Evolutionary conservation across 1,139 yeast species (phyloP).

Genomic region (Entelexis paramagnoliae): DNA sequence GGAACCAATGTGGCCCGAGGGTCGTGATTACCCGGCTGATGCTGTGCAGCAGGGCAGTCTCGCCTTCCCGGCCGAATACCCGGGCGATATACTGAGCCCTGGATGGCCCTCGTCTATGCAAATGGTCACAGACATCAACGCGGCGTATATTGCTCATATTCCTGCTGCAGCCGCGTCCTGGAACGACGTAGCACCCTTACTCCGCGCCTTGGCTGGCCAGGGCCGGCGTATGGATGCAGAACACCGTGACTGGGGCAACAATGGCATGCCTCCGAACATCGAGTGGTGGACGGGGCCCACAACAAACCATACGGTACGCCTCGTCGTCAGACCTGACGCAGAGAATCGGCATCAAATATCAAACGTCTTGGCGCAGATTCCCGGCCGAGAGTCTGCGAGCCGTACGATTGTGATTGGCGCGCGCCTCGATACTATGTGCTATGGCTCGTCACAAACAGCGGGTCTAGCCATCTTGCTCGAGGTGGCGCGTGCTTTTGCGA

Average conservation of each 20-base stretch:
- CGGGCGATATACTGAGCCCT: conserved; percentile 75
- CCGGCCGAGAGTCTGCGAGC: conserved; percentile 70
- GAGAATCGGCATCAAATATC: conserved; percentile 60
- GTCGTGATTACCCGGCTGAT: conserved; percentile 33
- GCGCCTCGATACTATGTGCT: conserved; percentile 65
- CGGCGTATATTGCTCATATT: conserved; percentile 53
- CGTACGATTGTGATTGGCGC: conserved; percentile 76
- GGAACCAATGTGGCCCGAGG: conserved; percentile 29
- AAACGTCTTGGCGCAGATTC: conserved; percentile 69
- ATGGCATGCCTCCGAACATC: conserved; percentile 24
- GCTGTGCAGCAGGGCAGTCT: conserved; percentile 55
- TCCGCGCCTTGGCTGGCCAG: conserved; percentile 39
- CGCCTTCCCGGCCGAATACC: conserved; percentile 51
- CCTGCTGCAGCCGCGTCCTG: conserved; percentile 71
- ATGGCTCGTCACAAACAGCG: conserved; percentile 62
- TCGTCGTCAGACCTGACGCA: conserved; percentile 41
- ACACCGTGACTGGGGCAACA: conserved; percentile 31
- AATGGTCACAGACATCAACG: conserved; percentile 35
- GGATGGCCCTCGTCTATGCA: conserved; percentile 53
- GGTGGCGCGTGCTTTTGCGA: conserved; percentile 59
- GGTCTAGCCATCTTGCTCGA: conserved; percentile 70
- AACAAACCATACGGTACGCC: conserved; percentile 31
- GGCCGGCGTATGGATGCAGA: conserved; percentile 35
- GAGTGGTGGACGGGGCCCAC: conserved; percentile 35
- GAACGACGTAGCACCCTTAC: conserved; percentile 49